Conservation (phyloP, 2,329 filamentous ascomycete genomes). For the Gaeumannomyces sp. region DNA sequence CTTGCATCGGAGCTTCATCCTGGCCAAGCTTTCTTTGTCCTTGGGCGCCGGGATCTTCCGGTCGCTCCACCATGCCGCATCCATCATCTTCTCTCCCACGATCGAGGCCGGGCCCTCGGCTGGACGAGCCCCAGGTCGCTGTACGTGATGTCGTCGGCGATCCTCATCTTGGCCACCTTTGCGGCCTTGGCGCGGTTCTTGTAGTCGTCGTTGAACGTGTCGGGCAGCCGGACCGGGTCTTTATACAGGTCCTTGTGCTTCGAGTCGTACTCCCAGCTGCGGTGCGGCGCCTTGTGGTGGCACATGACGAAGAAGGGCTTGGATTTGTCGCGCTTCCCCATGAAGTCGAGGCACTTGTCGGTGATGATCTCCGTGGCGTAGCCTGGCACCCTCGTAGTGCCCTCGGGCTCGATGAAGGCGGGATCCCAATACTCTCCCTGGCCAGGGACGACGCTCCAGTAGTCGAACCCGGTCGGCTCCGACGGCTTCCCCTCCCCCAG, state of each 20-base stretch:
- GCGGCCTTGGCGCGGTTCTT: constrained; percentile 46
- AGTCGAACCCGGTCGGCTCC: constrained; percentile 44
- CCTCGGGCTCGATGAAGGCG: constrained; percentile 36
- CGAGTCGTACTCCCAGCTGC: constrained; percentile 43
- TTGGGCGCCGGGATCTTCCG: constrained; percentile 33
- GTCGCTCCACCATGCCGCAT: constrained; percentile 15
- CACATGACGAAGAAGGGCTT: constrained; percentile 50
- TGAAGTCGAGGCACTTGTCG: constrained; percentile 39
- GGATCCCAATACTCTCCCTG: constrained; percentile 49
- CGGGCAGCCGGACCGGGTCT: constrained; percentile 38
- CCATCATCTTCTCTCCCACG: constrained; percentile 27
- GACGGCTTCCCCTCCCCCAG: constrained; percentile 40
- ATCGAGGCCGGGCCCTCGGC: constrained; percentile 35
- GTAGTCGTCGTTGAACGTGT: constrained; percentile 48
- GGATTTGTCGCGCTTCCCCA: constrained; percentile 26
- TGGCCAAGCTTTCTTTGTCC: constrained; percentile 21
- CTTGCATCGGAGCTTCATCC: constrained; percentile 34
- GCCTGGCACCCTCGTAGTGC: constrained; percentile 26
- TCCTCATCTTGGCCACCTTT: constrained; percentile 42
- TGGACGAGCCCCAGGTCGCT: constrained; percentile 44
- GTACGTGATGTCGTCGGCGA: constrained; percentile 46
- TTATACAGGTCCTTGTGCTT: constrained; percentile 43
- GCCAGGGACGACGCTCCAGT: constrained; percentile 44
- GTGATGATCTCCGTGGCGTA: constrained; percentile 49
- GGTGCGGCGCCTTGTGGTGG: constrained; percentile 50